Evolutionary conservation across 345 rosid genomes (phyloP).

Genomic region (Populus nigra): DNA sequence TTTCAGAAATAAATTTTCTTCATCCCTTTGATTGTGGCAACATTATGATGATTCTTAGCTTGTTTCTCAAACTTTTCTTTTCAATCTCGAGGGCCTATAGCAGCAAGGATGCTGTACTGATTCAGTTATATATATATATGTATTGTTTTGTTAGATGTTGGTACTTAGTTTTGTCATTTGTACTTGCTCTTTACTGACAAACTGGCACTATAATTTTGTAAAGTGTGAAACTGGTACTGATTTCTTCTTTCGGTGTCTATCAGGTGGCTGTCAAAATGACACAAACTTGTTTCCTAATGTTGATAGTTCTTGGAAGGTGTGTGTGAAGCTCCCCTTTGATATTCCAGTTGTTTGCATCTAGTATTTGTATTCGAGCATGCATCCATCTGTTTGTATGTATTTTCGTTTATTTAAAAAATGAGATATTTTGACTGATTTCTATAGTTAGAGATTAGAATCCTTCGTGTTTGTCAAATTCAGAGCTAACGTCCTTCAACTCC

Average conservation of each 20-base stretch:
- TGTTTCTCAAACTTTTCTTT: neutral
- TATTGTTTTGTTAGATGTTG: neutral
- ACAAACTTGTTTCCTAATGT: slow-evolving; percentile 71
- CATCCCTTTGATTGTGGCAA: neutral
- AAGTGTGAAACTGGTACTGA: slow-evolving; percentile 17
- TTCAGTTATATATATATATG: neutral
- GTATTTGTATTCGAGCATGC: neutral
- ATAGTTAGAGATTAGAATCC: neutral
- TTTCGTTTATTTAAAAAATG: neutral
- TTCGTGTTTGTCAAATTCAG: neutral
- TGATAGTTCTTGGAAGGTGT: slow-evolving; percentile 89
- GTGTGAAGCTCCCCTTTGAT: slow-evolving; percentile 14
- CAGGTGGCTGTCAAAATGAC: slow-evolving; percentile 68
- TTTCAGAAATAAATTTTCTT: neutral
- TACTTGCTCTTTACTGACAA: neutral
- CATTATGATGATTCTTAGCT: neutral
- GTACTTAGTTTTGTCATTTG: neutral
- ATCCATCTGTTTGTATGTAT: neutral
- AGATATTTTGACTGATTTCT: neutral
- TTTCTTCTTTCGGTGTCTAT: slow-evolving; percentile 18
- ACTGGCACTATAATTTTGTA: neutral
- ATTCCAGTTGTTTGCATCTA: neutral
- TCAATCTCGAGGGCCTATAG: neutral
- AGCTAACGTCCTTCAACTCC: neutral
- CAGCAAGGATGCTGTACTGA: neutral